phyloP scores from a whole-genome alignment of 305 asterid species.

The Fraxinus sp. region DNA sequence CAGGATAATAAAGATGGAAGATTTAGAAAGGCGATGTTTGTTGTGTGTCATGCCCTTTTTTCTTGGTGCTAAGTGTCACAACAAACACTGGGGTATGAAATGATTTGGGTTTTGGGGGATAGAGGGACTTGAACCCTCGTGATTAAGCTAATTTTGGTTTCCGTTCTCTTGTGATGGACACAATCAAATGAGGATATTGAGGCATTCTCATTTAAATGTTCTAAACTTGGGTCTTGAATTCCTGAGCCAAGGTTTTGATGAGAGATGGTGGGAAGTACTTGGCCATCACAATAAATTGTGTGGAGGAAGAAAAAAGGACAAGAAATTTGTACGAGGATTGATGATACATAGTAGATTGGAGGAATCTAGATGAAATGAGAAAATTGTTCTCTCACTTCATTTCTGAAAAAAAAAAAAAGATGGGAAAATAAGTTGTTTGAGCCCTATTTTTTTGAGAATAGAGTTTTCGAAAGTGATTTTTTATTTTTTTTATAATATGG shows the following conservation, averaged over 20 bases:
- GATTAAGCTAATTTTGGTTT: no score
- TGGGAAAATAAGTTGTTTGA: not conserved
- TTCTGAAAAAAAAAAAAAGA: not conserved
- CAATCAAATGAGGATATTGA: no score
- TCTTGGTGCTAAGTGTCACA: not conserved
- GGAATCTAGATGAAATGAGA: slow-evolving; percentile 3
- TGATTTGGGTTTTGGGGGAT: not conserved
- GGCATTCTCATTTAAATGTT: no score
- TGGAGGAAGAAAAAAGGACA: not conserved
- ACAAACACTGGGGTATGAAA: not conserved
- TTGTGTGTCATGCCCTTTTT: not conserved
- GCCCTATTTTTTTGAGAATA: no score
- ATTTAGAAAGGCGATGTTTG: not conserved
- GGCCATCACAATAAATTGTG: not conserved
- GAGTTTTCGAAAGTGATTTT: no score
- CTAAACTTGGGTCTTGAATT: no score
- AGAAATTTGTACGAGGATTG: not conserved
- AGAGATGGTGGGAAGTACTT: not conserved
- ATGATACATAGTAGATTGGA: not conserved
- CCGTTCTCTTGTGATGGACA: no score
- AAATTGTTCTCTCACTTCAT: not conserved
- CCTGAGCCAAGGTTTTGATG: not conserved
- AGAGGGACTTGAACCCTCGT: no score
- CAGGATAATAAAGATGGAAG: not conserved
- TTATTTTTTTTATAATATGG: not conserved